Base-by-base conservation (phyloP, 176 grass and related monocot species). In the Zea luxurians region DNA sequence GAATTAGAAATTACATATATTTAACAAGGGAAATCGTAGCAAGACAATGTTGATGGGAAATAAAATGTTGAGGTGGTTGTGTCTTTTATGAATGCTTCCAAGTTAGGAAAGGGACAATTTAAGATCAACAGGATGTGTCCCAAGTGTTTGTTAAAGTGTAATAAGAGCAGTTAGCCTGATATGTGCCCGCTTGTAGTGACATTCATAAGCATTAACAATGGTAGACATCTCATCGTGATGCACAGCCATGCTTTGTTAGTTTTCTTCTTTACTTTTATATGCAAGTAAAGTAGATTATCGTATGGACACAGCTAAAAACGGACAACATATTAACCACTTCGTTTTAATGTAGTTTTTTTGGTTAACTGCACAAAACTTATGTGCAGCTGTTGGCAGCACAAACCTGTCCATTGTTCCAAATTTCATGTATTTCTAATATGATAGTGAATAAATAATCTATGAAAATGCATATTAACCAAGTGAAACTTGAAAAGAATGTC, bases 1-100 rank as follows among this genome's bases (percentile, higher is more conserved):
- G 17, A 82, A 43, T 40, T n/a, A 62, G n/a, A 69, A 61, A 12
- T 34, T 55, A 70, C 16, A 84, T 66, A 76, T 37, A 83, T 13
- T 44, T 13, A 54, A 44, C 53, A 83, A 13, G 34, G 52, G 63
- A 77, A 59, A 71, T 50, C 52, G 48, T 58, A 61, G 53, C 13
- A n/a, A 60, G 10, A 2, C 5, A 54, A 55, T n/a, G 15, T 70
- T 48, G 52, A 55, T 13, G 27, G 17, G 37, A 52, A 50, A 66
- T 50, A 42, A 37, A 62, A 16, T 66, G 7, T 67, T 59, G 53
- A 67, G 41, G 53, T 68, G 4, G 41, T 7, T 76, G 27, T 27
- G 54, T 78, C 37, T 72, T n/a, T 64, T 71, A 38, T 38, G 37
- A 49, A 16, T 17, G 34, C 21, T 73, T 78, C 38, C 37, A 65